These are phyloP conservation scores for Lyophyllum atratum DNA, from an alignment of 768 basidiomycete genomes.

Conservation along the genomic window DNA sequence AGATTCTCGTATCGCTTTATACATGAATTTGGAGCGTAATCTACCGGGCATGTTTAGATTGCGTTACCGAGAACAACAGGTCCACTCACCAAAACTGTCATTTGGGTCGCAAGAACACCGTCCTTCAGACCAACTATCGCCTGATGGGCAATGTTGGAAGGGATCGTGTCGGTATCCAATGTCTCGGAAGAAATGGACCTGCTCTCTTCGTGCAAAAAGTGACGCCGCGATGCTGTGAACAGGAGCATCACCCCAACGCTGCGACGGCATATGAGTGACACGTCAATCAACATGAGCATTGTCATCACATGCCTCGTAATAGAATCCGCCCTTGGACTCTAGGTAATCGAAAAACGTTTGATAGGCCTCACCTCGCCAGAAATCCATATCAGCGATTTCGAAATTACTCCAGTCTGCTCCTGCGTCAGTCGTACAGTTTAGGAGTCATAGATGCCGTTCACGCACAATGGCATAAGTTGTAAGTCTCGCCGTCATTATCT, in stretches of 20 bases:
- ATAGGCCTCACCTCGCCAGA: conserved; percentile 87
- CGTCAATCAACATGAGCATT: conserved; percentile 62
- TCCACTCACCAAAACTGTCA: conserved; percentile 64
- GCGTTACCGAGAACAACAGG: neutral
- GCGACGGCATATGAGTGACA: neutral
- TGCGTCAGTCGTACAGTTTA: neutral
- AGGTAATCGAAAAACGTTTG: conserved; percentile 80
- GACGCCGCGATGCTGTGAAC: conserved; percentile 80
- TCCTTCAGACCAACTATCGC: conserved; percentile 54
- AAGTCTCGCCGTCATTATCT: conserved; percentile 63
- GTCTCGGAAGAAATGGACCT: conserved; percentile 81
- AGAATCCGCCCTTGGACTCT: conserved; percentile 84
- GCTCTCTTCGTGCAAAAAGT: conserved; percentile 70
- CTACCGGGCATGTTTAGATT: conserved; percentile 21
- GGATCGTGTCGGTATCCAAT: conserved; percentile 84
- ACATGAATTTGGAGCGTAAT: conserved; percentile 45
- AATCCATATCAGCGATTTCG: conserved; percentile 88
- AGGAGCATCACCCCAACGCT: conserved; percentile 84
- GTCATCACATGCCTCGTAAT: conserved; percentile 78
- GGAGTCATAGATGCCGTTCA: neutral
- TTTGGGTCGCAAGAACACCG: conserved; percentile 74
- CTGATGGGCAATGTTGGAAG: conserved; percentile 76
- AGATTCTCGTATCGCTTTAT: conserved; percentile 37
- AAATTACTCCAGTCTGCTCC: conserved; percentile 84
- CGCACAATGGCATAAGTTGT: conserved; percentile 74